These are phyloP conservation scores for Lentinus tigrinus DNA, from an alignment of 768 basidiomycete genomes.

Conservation along the genomic window DNA sequence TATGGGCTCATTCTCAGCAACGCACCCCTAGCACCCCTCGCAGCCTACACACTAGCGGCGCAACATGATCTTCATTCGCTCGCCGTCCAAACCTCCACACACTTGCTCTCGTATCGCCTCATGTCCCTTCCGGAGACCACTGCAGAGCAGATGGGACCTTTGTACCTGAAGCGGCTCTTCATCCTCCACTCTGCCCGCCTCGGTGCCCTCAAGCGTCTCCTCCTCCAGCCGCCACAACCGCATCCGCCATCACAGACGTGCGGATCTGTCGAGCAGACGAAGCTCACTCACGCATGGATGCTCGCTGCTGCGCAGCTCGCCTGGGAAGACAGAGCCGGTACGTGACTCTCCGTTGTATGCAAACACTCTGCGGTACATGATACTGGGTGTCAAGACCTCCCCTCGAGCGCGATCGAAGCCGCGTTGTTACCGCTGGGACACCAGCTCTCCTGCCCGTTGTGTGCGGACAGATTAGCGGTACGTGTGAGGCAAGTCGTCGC, in stretches of 20 bases:
- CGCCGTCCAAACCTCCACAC: conserved; percentile 35
- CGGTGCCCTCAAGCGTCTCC: conserved; percentile 29
- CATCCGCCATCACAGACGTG: conserved; percentile 20
- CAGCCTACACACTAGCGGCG: conserved; percentile 40
- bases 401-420: too few relatives aligned
- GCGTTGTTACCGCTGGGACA: too few relatives aligned
- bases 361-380: too few relatives aligned
- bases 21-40: conserved; percentile 33
- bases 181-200: conserved; percentile 34
- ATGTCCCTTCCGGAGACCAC: conserved; percentile 33
- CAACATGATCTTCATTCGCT: conserved; percentile 32
- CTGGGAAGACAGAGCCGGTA: conserved; percentile 17
- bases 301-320: conserved; percentile 19
- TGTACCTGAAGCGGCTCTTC: conserved; percentile 38
- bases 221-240: conserved; percentile 21
- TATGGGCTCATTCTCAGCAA: conserved; percentile 31
- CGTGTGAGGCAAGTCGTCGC: neutral
- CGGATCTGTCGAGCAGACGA: conserved; percentile 12
- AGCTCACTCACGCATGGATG: conserved; percentile 25
- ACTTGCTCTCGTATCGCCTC: conserved; percentile 34
- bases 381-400: too few relatives aligned
- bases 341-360: conserved; percentile 25
- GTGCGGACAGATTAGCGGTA: too few relatives aligned
- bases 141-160: conserved; percentile 34
- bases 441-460: too few relatives aligned